These are phyloP conservation scores for Epichloe festucae DNA, from an alignment of 2,329 filamentous ascomycete genomes.

Conservation along the genomic window DNA sequence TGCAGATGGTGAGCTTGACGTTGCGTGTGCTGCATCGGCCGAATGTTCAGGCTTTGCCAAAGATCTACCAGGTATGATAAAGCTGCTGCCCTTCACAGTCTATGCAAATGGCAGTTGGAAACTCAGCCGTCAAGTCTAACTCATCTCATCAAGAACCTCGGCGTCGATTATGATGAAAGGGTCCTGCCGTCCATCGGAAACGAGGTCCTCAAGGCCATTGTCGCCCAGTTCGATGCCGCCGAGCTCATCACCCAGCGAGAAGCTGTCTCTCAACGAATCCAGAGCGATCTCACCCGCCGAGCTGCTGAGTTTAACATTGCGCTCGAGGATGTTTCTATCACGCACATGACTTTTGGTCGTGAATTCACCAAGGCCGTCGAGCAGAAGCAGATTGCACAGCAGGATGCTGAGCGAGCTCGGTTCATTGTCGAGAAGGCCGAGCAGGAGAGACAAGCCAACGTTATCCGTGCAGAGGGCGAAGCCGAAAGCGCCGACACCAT, in stretches of 20 bases:
- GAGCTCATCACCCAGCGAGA: slow-evolving; percentile 99
- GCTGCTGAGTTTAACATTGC: slow-evolving; percentile 97
- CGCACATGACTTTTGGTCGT: slow-evolving; percentile 98
- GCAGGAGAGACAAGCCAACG: slow-evolving; percentile 96
- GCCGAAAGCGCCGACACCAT: slow-evolving; percentile 95
- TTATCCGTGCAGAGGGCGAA: slow-evolving; percentile 96
- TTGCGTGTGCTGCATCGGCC: slow-evolving; percentile 89
- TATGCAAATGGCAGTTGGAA: background rate
- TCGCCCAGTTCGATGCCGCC: slow-evolving; percentile 95
- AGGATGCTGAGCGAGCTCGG: slow-evolving; percentile 90
- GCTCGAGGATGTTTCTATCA: slow-evolving; percentile 97
- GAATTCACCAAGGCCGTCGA: slow-evolving; percentile 98
- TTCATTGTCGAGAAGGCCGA: slow-evolving; percentile 99
- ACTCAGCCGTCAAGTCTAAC: background rate
- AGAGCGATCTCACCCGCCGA: slow-evolving; percentile 78
- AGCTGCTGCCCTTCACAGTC: background rate
- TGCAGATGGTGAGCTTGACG: slow-evolving; percentile 99
- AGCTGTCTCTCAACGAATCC: slow-evolving; percentile 90
- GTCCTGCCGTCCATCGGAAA: slow-evolving; percentile 98
- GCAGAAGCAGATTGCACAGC: slow-evolving; percentile 99
- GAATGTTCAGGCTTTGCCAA: slow-evolving; percentile 81
- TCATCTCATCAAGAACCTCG: slow-evolving; percentile 64
- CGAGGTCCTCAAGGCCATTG: slow-evolving; percentile 97
- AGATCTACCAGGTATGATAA: slow-evolving; percentile 83
- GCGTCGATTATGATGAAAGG: slow-evolving; percentile 95